Evolutionary conservation across 2,329 filamentous ascomycete genomes (phyloP), one percentile per base, ranked within the genome.

Genomic region (Hypoxylon sp.): DNA sequence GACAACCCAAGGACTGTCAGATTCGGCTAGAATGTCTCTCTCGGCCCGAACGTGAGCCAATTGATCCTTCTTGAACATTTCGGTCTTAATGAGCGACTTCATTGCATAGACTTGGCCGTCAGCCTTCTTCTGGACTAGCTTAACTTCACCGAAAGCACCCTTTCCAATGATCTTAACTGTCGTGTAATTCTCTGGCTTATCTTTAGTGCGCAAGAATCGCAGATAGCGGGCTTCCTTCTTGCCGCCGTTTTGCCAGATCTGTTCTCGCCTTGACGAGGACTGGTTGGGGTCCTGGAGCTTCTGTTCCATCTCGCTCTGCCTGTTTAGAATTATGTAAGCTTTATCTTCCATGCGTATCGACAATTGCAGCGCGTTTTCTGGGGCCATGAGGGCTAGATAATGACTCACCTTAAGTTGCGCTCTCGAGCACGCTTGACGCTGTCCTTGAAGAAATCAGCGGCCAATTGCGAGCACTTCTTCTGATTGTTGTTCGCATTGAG

Each of bases 31-130:
- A 75, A 99, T 98, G 80, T 99, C 96, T 86, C 96, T 91, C 84
- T 99, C 96, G 59, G 96, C 95, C 72, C 97, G 94, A 68, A 99
- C 96, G 83, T 99, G 96, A 17, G 96, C 96, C 68, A 99, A 85
- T 81, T 99, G 96, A 79, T 99, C 96, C 82, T 97, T 98, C 84
- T 97, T 98, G 85, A 98, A 98, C 96, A 99, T 99, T 82, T 99
- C 96, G 54, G 94, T 94, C 86, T 99, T 99, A 82, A 99, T 94
- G 74, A 99, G 86, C 50, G 95, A 98, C 85, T 99, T 99, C 86
- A 99, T 92, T 68, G 96, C 96, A 77, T 98, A 99, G 72, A 99
- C 95, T 82, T 97, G 97, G 82, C 93, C 94, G 77, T 98, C 96
- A 59, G 93, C 90, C 86, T 95, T 97, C 84, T 97, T 93, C 84